Base-by-base conservation (phyloP, 148 eudicot species). In the Rhododendron williamsianum region DNA sequence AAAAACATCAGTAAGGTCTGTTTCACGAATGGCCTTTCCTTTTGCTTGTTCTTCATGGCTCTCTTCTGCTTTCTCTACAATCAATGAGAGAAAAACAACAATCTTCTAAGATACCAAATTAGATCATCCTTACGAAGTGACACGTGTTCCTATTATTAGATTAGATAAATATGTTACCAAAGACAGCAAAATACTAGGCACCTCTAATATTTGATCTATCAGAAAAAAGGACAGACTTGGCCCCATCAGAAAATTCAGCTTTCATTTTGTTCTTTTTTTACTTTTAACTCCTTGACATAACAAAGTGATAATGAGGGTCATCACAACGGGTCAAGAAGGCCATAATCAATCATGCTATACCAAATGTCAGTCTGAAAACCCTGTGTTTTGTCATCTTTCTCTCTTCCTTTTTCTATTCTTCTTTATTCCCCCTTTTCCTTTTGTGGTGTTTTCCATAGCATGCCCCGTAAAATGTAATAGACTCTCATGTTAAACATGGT, bases 1-100 rank as follows among this genome's bases (percentile, higher is more conserved):
- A 85, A 94, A 81, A 80, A 96, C 97, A 84, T 48, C 91, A 83
- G 87, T 88, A 82, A 96, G 91, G 92, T 93, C 95, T 21, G 98
- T 92, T 83, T 86, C 91, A 82, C 87, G 76, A 27, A 83, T 84
- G 19, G 84, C 38, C 86, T 86, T 87, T 85, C 85, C 81, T 82
- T 83, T 89, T 48, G 21, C 12, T 67, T 76, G 88, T 83, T 30
- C 80, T 78, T 65, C 80, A 76, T 18, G 36, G 35, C 56, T 86
- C 82, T 86, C 88, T 65, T 86, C 88, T 84, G 81, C 86, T 76
- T 86, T 84, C 67, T 85, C 98, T 93, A 93, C 52, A 81, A 73
- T 65, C 72, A 83, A 86, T 81, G 36, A 84, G 23, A 69, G 38
- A 46, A 23, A 86, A 27, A 18, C 12, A 25, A 16, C 51, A 7